A percentile compares a stretch with the other conserved stretches of the same genome.
Conservation (phyloP, 306 rosid species). For the Canavalia ensiformis region DNA sequence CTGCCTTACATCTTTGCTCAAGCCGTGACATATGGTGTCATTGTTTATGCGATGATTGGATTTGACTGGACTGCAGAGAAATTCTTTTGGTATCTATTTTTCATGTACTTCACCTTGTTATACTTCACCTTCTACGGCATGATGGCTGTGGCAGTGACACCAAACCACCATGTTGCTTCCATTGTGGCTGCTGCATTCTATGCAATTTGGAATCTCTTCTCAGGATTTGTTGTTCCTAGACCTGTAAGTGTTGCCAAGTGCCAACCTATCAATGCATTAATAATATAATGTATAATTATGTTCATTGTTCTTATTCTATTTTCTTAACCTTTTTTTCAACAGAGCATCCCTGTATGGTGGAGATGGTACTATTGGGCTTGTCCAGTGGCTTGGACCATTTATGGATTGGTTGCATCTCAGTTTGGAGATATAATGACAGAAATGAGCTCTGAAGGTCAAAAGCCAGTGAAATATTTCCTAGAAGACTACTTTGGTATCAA, state of each 20-base stretch:
- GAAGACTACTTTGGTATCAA: constrained; percentile 52
- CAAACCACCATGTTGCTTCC: constrained; percentile 67
- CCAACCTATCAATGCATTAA: too few species aligned
- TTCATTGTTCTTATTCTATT: background rate
- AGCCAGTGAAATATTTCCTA: constrained; percentile 44
- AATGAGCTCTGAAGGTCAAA: background rate
- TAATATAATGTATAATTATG: background rate
- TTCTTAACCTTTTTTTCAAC: background rate
- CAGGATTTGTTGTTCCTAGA: constrained; percentile 64
- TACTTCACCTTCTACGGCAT: constrained; percentile 78
- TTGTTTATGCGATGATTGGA: constrained; percentile 75
- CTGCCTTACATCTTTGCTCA: constrained; percentile 62
- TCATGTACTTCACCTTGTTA: constrained; percentile 67
- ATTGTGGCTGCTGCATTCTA: constrained; percentile 68
- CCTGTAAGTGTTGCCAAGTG: constrained; percentile 56
- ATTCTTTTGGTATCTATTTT: constrained; percentile 69
- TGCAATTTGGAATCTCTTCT: constrained; percentile 68
- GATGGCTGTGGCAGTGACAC: constrained; percentile 68
- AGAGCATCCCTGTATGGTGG: constrained; percentile 74
- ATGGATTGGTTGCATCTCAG: constrained; percentile 80
- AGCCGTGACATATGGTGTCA: constrained; percentile 53
- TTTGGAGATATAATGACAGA: constrained; percentile 47
- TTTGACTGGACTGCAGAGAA: constrained; percentile 67
- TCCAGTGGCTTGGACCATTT: constrained; percentile 79
- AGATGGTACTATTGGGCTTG: constrained; percentile 85